Conservation (phyloP, 2,329 filamentous ascomycete genomes). For the Xylariomycetidae sp. region DNA sequence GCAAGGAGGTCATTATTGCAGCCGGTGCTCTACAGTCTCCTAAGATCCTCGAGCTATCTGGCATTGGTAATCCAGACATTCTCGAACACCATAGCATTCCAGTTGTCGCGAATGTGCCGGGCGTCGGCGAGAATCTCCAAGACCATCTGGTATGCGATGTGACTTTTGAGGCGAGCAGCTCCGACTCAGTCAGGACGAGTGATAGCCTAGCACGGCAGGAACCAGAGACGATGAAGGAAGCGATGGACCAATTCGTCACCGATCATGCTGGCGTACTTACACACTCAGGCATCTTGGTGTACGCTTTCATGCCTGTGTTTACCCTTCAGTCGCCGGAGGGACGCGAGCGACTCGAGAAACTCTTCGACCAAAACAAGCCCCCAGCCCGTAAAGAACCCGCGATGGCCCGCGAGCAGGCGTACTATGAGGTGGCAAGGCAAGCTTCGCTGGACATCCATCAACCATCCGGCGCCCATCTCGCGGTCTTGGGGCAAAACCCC, state of each 20-base stretch:
- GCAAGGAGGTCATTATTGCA: conserved; percentile 50
- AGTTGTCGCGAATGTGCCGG: conserved; percentile 36
- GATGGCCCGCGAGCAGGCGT: neutral
- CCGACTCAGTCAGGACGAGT: neutral
- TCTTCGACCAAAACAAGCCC: conserved; percentile 2
- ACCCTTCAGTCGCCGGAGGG: neutral
- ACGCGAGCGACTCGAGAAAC: neutral
- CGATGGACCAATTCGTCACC: neutral
- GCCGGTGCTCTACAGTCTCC: conserved; percentile 54
- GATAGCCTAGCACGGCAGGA: conserved; percentile 1
- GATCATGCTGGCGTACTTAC: conserved; percentile 1
- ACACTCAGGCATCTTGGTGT: conserved; percentile 1
- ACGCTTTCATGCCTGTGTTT: conserved; percentile 2
- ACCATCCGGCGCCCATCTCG: conserved; percentile 2
- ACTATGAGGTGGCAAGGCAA: conserved; percentile 3
- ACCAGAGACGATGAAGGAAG: neutral
- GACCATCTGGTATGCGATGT: conserved; percentile 29
- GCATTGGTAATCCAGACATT: conserved; percentile 46
- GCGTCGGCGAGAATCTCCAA: conserved; percentile 45
- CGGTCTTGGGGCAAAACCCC: neutral
- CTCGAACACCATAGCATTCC: conserved; percentile 36
- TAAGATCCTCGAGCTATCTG: conserved; percentile 55
- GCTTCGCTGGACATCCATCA: conserved; percentile 1
- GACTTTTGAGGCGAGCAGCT: conserved; percentile 2
- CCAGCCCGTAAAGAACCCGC: neutral